These are phyloP conservation scores for Albifimbria verrucaria DNA, from an alignment of 2,329 filamentous ascomycete species.

Conservation along the genomic window DNA sequence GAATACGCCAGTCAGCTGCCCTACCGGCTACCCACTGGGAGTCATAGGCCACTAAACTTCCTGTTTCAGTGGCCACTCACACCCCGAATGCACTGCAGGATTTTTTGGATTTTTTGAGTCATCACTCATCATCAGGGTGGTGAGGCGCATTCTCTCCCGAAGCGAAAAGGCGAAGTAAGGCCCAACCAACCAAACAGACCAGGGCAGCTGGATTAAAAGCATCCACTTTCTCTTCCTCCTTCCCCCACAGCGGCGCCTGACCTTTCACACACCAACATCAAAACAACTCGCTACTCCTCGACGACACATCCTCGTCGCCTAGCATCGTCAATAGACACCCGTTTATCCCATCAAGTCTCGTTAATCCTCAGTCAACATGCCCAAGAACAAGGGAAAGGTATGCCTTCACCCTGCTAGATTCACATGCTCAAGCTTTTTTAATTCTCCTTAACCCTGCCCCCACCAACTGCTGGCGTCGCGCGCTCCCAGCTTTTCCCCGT, in stretches of 20 bases:
- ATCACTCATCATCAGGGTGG: background rate
- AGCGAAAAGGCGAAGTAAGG: background rate
- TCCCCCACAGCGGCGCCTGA: conserved; percentile 2
- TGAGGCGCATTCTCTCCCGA: background rate
- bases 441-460: conserved; percentile 1
- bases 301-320: conserved; percentile 14
- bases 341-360: background rate
- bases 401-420: conserved; percentile 21
- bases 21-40: no score
- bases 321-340: background rate
- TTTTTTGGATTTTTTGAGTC: background rate
- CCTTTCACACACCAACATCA: conserved; percentile 6
- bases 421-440: background rate
- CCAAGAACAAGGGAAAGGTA: conserved; percentile 99
- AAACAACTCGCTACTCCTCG: conserved; percentile 15
- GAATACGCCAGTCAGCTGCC: no score
- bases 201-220: conserved; percentile 3
- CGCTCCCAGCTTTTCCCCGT: conserved; percentile 27
- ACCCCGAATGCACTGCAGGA: no score
- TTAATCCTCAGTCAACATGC: conserved; percentile 58
- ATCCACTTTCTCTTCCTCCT: background rate
- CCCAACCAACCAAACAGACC: background rate
- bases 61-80: no score
- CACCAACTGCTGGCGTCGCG: conserved; percentile 9
- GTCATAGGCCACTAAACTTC: no score